Evolutionary conservation across 257 asterid species (phyloP).

Genomic region (Nicotiana undulata): DNA sequence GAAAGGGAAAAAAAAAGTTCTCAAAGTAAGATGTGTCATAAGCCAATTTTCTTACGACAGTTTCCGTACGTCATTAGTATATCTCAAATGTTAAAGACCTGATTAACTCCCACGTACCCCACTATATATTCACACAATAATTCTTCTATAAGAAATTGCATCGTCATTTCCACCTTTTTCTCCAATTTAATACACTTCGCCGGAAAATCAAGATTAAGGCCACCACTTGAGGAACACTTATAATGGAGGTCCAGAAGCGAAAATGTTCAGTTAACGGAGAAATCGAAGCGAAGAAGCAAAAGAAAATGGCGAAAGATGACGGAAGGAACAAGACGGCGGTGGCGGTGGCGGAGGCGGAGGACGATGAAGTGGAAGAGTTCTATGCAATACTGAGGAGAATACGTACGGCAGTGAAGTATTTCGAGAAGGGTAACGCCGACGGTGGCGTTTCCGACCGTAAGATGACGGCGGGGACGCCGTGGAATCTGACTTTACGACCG

Average conservation of each 20-base stretch:
- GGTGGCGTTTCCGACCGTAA: background rate
- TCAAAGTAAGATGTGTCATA: background rate
- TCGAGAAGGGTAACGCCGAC: background rate
- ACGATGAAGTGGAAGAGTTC: background rate
- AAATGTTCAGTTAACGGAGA: background rate
- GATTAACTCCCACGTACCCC: background rate
- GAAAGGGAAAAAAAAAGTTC: too few relatives aligned
- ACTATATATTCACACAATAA: background rate
- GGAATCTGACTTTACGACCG: conserved; percentile 16
- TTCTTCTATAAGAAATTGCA: background rate
- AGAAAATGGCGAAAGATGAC: background rate
- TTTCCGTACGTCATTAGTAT: background rate
- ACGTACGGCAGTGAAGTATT: background rate
- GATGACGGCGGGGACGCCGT: background rate
- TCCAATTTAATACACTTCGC: background rate
- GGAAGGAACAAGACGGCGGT: background rate
- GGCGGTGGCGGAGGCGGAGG: background rate
- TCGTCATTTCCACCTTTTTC: background rate
- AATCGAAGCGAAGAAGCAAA: background rate
- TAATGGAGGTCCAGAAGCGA: background rate
- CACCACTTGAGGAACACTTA: too few relatives aligned
- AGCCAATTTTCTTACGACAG: background rate
- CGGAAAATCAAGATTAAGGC: background rate
- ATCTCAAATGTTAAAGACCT: too few relatives aligned
- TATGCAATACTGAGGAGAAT: background rate